Percentiles rank a stretch among this genome's conserved stretches.
Evolutionary conservation across 805 yeast genomes (phyloP).

Genomic region (Saccharomycopsis selenospora): DNA sequence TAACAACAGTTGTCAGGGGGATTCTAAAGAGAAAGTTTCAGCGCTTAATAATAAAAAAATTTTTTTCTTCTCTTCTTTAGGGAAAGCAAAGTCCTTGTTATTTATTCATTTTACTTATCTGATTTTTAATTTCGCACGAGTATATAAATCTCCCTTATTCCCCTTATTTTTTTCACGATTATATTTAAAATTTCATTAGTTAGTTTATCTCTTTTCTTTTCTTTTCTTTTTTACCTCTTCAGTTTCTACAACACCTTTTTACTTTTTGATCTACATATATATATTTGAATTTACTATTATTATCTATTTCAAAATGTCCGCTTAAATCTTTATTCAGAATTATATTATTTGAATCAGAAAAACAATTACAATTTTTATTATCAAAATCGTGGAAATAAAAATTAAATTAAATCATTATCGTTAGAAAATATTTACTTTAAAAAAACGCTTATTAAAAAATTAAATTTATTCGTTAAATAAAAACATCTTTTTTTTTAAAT

Average conservation of each 20-base stretch:
- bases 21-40: background rate
- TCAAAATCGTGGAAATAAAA: too few relatives aligned
- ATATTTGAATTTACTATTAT: background rate
- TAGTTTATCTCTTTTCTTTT: background rate
- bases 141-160: background rate
- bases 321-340: conserved; percentile 18
- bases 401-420: too few relatives aligned
- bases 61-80: background rate
- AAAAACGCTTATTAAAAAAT: too few relatives aligned
- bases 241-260: background rate
- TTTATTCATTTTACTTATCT: too few relatives aligned
- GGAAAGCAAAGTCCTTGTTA: too few relatives aligned
- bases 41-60: background rate
- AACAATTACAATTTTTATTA: too few relatives aligned
- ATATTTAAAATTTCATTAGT: too few relatives aligned
- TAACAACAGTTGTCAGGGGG: too few relatives aligned
- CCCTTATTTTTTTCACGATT: background rate
- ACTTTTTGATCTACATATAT: conserved; percentile 1
- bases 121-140: background rate
- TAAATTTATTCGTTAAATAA: too few relatives aligned
- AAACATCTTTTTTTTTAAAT: too few relatives aligned
- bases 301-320: conserved; percentile 17
- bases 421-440: too few relatives aligned
- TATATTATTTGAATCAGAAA: background rate
- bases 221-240: conserved; percentile 1